Base-by-base conservation (phyloP, 208 protist genomes). In the Crithidia bombi region DNA sequence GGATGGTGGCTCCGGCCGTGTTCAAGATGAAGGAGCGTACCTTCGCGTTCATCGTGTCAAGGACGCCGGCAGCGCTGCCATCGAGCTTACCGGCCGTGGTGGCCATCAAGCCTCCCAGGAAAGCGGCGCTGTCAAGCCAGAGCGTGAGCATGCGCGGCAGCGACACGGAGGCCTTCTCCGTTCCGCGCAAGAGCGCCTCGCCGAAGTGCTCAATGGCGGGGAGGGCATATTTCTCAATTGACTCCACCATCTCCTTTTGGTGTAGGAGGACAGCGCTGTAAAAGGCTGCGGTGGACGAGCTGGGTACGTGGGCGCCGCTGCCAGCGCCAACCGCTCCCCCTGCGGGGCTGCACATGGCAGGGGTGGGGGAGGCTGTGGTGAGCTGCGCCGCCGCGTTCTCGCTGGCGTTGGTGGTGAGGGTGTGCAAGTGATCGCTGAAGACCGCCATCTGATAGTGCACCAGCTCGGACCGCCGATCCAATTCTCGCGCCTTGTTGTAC, bases 111-210 rank as follows among this genome's bases (percentile, higher is more conserved):
- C 56, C 23, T 30, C 58, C 67, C 12, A 96, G 72, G 5, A 51
- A 64, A 2, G 69, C 64, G 0, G 87, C 69, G 47, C 70, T 91
- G 66, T 98, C 92, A 0, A 98, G 86, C 94, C 97, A 99, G 11
- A 98, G 62, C 1, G 98, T 98, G 11, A 99, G 75, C 77, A 99
- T 83, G 47, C 97, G 89, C 1, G 98, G 97, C 36, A 99, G 80
- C 12, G 97, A 91, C 26, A 97, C 84, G 33, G 85, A 97, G 7
- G 98, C 79, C 55, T 94, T 97, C 10, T 92, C 76, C 30, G 71
- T 57, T 5, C 97, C 98, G 28, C 85, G 73, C 30, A 80, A 51
- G 7, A 99, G 75, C 21, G 96, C 84, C 12, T 71, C 23, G 21
- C 93, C 96, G 70, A 97, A 99, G 79, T 95, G 84, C 25, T 76